phyloP scores from a whole-genome alignment of 1,284 basidiomycete species.

The Cutaneotrichosporon sp. region DNA sequence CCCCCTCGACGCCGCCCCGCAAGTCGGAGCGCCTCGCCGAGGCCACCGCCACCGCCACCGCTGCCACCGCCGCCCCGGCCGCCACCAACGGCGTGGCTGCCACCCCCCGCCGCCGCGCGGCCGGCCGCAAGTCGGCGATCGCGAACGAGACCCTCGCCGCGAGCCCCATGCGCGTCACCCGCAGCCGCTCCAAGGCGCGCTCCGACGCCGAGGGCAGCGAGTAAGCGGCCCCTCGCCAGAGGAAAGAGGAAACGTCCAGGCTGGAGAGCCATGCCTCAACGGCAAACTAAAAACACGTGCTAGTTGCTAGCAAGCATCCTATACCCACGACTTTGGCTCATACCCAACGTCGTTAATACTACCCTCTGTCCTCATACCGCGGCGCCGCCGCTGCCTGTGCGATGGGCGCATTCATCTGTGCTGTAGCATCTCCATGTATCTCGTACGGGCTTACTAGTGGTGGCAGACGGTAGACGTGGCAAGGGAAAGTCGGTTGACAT shows the following conservation, averaged over 20 bases:
- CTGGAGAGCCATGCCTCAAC: conserved; percentile 21
- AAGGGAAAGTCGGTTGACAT: neutral
- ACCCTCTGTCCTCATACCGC: conserved; percentile 1
- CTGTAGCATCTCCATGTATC: conserved; percentile 18
- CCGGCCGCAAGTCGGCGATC: conserved; percentile 14
- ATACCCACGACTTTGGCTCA: conserved; percentile 14
- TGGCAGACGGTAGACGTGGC: neutral
- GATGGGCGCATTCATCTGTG: conserved; percentile 26
- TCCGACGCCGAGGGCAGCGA: conserved; percentile 35
- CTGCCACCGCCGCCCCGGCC: conserved; percentile 22
- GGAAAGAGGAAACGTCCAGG: conserved; percentile 1
- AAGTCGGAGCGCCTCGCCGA: conserved; percentile 21
- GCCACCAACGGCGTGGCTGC: conserved; percentile 16
- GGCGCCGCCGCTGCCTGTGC: neutral
- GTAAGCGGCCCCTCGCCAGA: conserved; percentile 3
- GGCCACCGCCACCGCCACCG: neutral
- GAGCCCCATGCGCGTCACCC: conserved; percentile 45
- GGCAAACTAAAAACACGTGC: conserved; percentile 9
- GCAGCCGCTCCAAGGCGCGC: conserved; percentile 48
- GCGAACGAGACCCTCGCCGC: conserved; percentile 15
- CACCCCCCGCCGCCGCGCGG: conserved; percentile 19
- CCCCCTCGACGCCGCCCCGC: conserved; percentile 26
- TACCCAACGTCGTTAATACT: conserved; percentile 8
- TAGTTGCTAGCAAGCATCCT: neutral
- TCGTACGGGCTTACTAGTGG: neutral